Conservation (phyloP, 768 basidiomycete species). For the Kwoniella dendrophila region DNA sequence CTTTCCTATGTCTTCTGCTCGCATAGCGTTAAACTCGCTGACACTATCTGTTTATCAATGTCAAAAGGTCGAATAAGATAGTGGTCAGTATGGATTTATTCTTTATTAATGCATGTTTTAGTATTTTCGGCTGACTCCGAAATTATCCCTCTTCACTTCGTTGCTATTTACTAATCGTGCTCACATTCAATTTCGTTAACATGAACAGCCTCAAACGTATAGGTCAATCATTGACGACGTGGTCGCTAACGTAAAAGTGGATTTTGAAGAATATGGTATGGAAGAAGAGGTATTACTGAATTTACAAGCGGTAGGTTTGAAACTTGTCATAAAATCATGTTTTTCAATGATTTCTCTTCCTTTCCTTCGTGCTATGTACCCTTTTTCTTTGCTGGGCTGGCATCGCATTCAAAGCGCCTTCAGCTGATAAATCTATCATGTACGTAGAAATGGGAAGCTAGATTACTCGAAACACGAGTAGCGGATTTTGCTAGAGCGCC, state of each 20-base stretch:
- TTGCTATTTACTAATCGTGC: constrained; percentile 54
- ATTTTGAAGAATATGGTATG: constrained; percentile 97
- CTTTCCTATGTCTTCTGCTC: not conserved
- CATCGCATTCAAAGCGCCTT: not conserved
- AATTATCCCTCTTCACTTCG: not conserved
- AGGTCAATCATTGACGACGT: constrained; percentile 97
- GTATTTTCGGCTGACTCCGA: constrained; percentile 53
- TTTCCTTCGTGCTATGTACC: constrained; percentile 1
- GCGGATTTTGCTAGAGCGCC: constrained; percentile 78
- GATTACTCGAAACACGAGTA: constrained; percentile 89
- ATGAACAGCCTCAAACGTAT: constrained; percentile 79
- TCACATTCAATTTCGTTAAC: constrained; percentile 55
- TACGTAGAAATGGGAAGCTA: constrained; percentile 89
- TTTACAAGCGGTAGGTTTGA: constrained; percentile 75
- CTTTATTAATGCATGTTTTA: constrained; percentile 56
- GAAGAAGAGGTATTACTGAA: constrained; percentile 85
- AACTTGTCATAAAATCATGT: not conserved
- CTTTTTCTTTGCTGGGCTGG: not conserved
- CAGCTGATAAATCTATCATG: constrained; percentile 3
- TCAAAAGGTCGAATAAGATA: constrained; percentile 92
- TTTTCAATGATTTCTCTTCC: not conserved
- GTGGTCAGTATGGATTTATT: constrained; percentile 69
- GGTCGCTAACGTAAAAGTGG: constrained; percentile 78
- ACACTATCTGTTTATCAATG: not conserved
- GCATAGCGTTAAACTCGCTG: not conserved